Evolutionary conservation across 2,329 filamentous ascomycete species (phyloP).

Genomic region (Fusarium nematophilum): DNA sequence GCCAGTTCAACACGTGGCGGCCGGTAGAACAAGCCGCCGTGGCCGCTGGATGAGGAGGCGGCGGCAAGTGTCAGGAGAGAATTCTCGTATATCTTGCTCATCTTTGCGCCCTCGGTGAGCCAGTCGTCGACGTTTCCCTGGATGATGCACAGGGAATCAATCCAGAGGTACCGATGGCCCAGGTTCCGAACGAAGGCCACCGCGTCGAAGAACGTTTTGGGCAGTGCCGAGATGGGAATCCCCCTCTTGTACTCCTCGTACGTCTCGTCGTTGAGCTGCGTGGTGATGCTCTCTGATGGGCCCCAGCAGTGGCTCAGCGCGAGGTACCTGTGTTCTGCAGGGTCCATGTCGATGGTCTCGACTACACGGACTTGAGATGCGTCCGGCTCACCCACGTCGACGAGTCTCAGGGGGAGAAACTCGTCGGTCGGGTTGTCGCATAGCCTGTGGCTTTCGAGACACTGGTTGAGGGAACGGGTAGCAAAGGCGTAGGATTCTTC

Average conservation of each 20-base stretch:
- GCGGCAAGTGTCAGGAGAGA: neutral
- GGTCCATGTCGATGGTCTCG: neutral
- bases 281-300: neutral
- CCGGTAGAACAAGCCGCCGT: neutral
- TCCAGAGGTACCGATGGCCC: neutral
- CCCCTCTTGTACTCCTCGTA: constrained; percentile 1
- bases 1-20: neutral
- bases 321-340: neutral
- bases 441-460: neutral
- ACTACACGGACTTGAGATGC: neutral
- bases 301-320: constrained; percentile 9
- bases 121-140: neutral
- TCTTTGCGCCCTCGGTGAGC: neutral
- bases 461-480: neutral
- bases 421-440: neutral
- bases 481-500: neutral
- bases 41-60: neutral
- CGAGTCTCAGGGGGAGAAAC: constrained; percentile 1
- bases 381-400: neutral
- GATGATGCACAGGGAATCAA: constrained; percentile 1
- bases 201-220: constrained; percentile 2
- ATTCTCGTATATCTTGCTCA: constrained; percentile 1
- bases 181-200: neutral
- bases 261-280: constrained; percentile 1
- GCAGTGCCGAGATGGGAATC: neutral